These are phyloP conservation scores for Caloboletus inedulis DNA, from an alignment of 1,284 basidiomycete species.

Conservation along the genomic window DNA sequence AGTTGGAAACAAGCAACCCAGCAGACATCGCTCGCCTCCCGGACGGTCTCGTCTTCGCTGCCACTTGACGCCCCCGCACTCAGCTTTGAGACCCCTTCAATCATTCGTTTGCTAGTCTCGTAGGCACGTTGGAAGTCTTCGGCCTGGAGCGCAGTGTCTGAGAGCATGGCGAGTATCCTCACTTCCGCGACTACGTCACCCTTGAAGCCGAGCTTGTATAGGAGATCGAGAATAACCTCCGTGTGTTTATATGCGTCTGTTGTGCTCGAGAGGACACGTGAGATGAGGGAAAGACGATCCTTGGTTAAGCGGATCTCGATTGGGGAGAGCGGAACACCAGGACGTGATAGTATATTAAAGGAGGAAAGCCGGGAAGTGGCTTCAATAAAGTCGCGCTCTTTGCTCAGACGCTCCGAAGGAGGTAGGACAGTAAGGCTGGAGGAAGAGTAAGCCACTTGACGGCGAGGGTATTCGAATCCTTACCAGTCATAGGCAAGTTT, in stretches of 20 bases:
- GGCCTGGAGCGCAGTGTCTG: conserved; percentile 75
- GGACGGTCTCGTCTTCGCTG: conserved; percentile 44
- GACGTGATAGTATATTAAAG: conserved; percentile 73
- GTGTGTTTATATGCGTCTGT: conserved; percentile 85
- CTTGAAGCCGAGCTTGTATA: conserved; percentile 80
- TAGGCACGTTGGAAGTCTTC: conserved; percentile 76
- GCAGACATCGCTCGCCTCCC: conserved; percentile 73
- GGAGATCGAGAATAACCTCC: conserved; percentile 85
- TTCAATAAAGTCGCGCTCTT: conserved; percentile 90
- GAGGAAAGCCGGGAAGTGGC: conserved; percentile 85
- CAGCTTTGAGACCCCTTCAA: conserved; percentile 55
- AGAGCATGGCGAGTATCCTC: conserved; percentile 83
- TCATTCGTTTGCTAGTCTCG: conserved; percentile 71
- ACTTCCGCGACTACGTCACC: conserved; percentile 71
- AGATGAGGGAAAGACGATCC: conserved; percentile 80
- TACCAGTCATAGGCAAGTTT: conserved; percentile 94
- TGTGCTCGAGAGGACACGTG: conserved; percentile 77
- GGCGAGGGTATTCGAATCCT: conserved; percentile 22
- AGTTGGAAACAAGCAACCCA: conserved; percentile 88
- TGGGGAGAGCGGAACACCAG: conserved; percentile 77
- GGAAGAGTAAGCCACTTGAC: conserved; percentile 12
- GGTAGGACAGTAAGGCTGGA: conserved; percentile 72
- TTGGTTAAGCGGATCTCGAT: conserved; percentile 88
- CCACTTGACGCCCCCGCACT: conserved; percentile 36
- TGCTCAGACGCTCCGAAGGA: conserved; percentile 56